These are phyloP conservation scores for Nymphaea colorata DNA, from an alignment of 164 flowering plant species.

Conservation along the genomic window DNA sequence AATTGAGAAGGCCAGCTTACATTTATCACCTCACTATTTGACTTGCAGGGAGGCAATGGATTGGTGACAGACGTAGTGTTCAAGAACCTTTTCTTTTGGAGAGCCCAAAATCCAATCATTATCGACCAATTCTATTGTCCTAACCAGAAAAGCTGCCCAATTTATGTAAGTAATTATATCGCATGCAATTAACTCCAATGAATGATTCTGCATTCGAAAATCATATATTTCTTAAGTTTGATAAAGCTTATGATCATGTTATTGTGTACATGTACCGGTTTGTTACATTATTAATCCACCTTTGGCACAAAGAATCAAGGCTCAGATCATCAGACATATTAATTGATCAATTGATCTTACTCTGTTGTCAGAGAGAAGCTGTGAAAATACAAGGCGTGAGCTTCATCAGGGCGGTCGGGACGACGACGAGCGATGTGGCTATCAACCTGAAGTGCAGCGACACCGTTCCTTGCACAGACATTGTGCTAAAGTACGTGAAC, in stretches of 20 bases:
- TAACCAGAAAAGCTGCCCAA: not conserved
- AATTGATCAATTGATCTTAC: not conserved
- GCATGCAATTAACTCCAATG: no score
- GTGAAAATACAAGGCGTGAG: not conserved
- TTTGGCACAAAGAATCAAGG: not conserved
- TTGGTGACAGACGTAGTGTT: not conserved
- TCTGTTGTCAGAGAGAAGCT: not conserved
- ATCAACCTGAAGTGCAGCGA: conserved; percentile 5
- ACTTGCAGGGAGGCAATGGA: conserved; percentile 1
- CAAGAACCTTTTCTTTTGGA: not conserved
- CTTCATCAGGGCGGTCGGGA: not conserved
- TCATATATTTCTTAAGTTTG: not conserved
- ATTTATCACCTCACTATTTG: not conserved
- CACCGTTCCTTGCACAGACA: conserved; percentile 2
- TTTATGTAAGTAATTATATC: not conserved
- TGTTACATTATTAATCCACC: not conserved
- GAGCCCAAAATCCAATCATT: not conserved
- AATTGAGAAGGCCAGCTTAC: not conserved
- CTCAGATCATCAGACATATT: not conserved
- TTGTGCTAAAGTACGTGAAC: not conserved
- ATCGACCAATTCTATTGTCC: conserved; percentile 2
- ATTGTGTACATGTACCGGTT: no score
- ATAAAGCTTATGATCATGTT: not conserved
- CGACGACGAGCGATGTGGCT: not conserved
- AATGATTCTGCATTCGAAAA: no score